Base-by-base conservation (phyloP, 2,329 filamentous ascomycete species). In the Ceratocystis variospora region DNA sequence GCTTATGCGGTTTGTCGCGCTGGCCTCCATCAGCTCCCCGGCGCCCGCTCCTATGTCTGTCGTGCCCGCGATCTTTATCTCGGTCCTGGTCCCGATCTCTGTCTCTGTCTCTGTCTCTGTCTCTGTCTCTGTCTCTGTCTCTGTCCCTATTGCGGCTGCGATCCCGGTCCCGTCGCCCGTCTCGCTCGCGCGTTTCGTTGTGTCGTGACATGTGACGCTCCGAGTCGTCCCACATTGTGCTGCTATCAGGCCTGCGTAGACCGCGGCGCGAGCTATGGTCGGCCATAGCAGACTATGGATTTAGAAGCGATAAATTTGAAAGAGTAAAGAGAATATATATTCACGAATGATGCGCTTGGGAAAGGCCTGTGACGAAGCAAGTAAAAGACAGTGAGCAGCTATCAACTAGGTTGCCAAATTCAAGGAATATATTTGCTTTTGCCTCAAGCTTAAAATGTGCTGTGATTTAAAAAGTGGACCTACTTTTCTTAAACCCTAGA, bases 181-280 rank as follows among this genome's bases (percentile, higher is more conserved):
- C 70, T 63, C 73, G 72, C 37, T 65, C 63, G 44, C 55, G 50
- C 25, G 33, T 28, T 10, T 44, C 25, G 53, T 28, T 46, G 17
- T 41, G 61, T 45, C 53, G 69, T 63, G 71, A 70, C 64, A 74
- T 73, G 64, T 74, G 75, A 19, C 77, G 75, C 65, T 79, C 77
- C 10, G 78, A 75, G 53, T 81, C 79, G 69, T 87, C 84, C 82
- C 83, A 84, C 79, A 83, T 84, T 64, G 82, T 78, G 63, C 80
- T 80, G 73, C 80, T 83, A 70, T 87, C 84, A 28, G 73, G 73
- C 59, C 75, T 73, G 63, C 74, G 72, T 31, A 69, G 68, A 61
- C 75, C 50, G 33, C 66, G 63, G 28, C 59, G 57, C 31, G 55
- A 59, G 31, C 31, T 19, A 8, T 37, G 28, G 55, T 37, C 55